A percentile compares a stretch with the other conserved stretches of the same genome.
Evolutionary conservation across 495 filamentous ascomycete genomes (phyloP).

Genomic region (Lepidopterella palustris): DNA sequence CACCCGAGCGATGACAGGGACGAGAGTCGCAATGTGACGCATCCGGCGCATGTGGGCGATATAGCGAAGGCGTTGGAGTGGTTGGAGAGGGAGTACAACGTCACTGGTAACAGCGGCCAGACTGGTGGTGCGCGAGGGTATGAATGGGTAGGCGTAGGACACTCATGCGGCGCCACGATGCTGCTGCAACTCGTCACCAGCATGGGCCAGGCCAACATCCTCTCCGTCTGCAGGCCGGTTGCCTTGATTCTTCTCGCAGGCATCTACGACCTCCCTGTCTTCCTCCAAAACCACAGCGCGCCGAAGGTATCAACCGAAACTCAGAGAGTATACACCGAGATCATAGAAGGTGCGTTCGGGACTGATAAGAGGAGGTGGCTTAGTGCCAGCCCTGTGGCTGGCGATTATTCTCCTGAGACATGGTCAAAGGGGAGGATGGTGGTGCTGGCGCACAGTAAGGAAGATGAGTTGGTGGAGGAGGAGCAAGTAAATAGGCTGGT

Average conservation of each 20-base stretch:
- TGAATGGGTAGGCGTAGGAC: slow-evolving; percentile 22
- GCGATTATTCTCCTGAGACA: slow-evolving; percentile 36
- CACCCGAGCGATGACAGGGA: slow-evolving; percentile 9
- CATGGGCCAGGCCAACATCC: background rate
- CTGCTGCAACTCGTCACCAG: slow-evolving; percentile 12
- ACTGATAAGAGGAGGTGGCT: slow-evolving; percentile 46
- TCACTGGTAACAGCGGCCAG: background rate
- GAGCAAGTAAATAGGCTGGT: slow-evolving; percentile 48
- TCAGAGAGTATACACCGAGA: slow-evolving; percentile 48
- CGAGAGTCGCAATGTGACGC: slow-evolving; percentile 9
- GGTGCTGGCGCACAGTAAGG: slow-evolving; percentile 52
- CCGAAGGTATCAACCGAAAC: slow-evolving; percentile 10
- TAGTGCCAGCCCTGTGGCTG: slow-evolving; percentile 43
- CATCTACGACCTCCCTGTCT: slow-evolving; percentile 57
- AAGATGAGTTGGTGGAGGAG: slow-evolving; percentile 56
- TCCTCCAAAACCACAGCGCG: slow-evolving; percentile 43
- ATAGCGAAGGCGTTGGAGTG: slow-evolving; percentile 12
- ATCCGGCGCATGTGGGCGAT: slow-evolving; percentile 26
- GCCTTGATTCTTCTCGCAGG: slow-evolving; percentile 55
- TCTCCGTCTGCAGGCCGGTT: background rate
- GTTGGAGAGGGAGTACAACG: slow-evolving; percentile 6
- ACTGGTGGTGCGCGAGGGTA: slow-evolving; percentile 2
- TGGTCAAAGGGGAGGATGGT: slow-evolving; percentile 44
- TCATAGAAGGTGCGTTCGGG: slow-evolving; percentile 61
- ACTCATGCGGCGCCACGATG: slow-evolving; percentile 28